phyloP scores from a whole-genome alignment of 805 yeast genomes.

The Lipomyces japonicus region DNA sequence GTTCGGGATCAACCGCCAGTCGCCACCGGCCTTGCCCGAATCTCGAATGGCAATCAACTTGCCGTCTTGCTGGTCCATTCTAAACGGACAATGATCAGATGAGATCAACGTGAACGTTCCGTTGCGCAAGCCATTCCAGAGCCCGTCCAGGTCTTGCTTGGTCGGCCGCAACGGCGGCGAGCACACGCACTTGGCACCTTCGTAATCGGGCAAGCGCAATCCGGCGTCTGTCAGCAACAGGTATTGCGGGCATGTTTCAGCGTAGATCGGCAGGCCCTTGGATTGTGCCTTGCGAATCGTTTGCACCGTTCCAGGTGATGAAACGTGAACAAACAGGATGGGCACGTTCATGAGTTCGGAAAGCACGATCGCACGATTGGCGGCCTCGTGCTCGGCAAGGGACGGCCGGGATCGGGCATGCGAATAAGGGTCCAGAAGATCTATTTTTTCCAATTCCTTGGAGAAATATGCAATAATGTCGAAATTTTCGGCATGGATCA shows the following conservation, averaged over 20 bases:
- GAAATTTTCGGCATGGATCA: conserved; percentile 52
- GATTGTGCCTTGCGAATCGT: conserved; percentile 47
- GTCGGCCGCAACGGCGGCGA: conserved; percentile 50
- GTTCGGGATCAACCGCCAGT: conserved; percentile 42
- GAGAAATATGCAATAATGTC: conserved; percentile 46
- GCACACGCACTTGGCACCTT: conserved; percentile 50
- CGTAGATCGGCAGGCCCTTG: conserved; percentile 43
- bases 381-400: conserved; percentile 50
- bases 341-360: conserved; percentile 47
- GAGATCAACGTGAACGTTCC: conserved; percentile 49
- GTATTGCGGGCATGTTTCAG: conserved; percentile 54
- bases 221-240: conserved; percentile 44
- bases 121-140: conserved; percentile 47
- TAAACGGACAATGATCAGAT: conserved; percentile 49
- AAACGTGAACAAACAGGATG: conserved; percentile 49
- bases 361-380: conserved; percentile 47
- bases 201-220: conserved; percentile 41
- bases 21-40: conserved; percentile 29
- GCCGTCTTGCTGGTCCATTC: conserved; percentile 43
- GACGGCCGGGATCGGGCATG: conserved; percentile 49
- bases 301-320: conserved; percentile 43
- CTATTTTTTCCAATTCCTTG: conserved; percentile 42
- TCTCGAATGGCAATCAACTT: conserved; percentile 40
- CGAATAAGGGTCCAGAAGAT: conserved; percentile 44
- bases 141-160: conserved; percentile 43